These are phyloP conservation scores for Chaetomium cochliodes DNA, from an alignment of 495 filamentous ascomycete species.

Conservation along the genomic window DNA sequence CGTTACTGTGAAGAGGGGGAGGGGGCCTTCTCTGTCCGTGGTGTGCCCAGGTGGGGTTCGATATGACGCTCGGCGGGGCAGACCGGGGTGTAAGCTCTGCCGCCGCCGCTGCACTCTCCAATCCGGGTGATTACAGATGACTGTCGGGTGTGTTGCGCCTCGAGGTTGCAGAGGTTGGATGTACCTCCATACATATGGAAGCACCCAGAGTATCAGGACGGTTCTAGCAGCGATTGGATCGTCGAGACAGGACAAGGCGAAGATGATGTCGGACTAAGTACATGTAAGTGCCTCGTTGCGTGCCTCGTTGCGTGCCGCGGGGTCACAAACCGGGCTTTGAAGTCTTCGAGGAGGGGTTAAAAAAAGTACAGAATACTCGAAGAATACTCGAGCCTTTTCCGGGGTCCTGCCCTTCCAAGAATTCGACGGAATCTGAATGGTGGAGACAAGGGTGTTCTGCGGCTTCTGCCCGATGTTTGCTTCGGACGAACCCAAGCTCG, in stretches of 20 bases:
- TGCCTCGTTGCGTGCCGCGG: background rate
- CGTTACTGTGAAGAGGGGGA: slow-evolving; percentile 2
- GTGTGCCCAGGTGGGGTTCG: slow-evolving; percentile 21
- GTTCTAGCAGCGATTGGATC: background rate
- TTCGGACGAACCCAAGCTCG: background rate
- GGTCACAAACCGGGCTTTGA: background rate
- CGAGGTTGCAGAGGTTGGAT: too few species aligned
- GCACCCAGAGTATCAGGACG: background rate
- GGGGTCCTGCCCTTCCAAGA: slow-evolving; percentile 1
- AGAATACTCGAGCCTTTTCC: background rate
- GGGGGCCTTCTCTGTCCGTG: background rate
- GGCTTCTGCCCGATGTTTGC: slow-evolving; percentile 9
- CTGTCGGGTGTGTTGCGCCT: background rate
- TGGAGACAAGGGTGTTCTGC: slow-evolving; percentile 1
- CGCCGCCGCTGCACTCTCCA: slow-evolving; percentile 3
- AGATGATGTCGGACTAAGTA: background rate
- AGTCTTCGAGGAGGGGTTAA: slow-evolving; percentile 8
- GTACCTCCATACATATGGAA: too few species aligned
- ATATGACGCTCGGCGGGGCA: slow-evolving; percentile 15
- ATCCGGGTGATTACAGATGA: background rate
- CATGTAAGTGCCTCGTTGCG: too few species aligned
- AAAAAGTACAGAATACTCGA: background rate
- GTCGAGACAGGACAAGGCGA: background rate
- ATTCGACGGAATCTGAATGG: slow-evolving; percentile 1
- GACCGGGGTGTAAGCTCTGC: slow-evolving; percentile 9